A percentile compares a stretch with the other conserved stretches of the same genome.
Evolutionary conservation across 176 grass and related monocot species (phyloP).

Genomic region (Avena insularis): DNA sequence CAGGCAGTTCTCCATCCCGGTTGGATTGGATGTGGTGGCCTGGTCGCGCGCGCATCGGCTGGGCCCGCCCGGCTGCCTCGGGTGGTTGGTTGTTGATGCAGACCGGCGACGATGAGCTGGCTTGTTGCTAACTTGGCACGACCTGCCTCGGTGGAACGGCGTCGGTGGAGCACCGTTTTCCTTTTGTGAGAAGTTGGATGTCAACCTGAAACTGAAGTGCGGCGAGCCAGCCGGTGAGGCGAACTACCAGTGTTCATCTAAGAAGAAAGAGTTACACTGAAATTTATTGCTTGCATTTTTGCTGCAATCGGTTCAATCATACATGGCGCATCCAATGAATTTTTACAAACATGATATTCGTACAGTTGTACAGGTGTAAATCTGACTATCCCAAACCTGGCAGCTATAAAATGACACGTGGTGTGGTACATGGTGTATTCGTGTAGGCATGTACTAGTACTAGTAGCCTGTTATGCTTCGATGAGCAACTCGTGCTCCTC

Average conservation of each 20-base stretch:
- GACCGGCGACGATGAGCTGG: neutral
- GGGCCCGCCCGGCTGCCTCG: slow-evolving; percentile 5
- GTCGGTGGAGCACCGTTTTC: neutral
- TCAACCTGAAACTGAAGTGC: neutral
- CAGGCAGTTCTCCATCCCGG: neutral
- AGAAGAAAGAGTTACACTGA: neutral
- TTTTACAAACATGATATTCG: slow-evolving; percentile 21
- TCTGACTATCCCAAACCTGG: neutral
- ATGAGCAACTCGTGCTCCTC: slow-evolving; percentile 72
- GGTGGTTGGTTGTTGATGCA: neutral
- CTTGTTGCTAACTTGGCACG: neutral
- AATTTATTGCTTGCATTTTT: neutral
- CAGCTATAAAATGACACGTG: neutral
- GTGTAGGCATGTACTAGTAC: no score
- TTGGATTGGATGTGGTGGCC: neutral
- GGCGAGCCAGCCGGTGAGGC: neutral
- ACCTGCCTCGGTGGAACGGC: no score
- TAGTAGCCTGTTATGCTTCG: slow-evolving; percentile 39
- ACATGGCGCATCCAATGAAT: slow-evolving; percentile 11
- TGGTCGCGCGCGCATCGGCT: neutral
- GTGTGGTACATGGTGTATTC: neutral
- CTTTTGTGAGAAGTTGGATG: no score
- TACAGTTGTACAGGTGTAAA: slow-evolving; percentile 30
- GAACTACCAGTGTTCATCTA: neutral
- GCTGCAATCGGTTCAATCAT: slow-evolving; percentile 2